Evolutionary conservation across 495 filamentous ascomycete genomes (phyloP), one percentile per base, ranked within the genome.

Genomic region (Sordaria brevicollis): DNA sequence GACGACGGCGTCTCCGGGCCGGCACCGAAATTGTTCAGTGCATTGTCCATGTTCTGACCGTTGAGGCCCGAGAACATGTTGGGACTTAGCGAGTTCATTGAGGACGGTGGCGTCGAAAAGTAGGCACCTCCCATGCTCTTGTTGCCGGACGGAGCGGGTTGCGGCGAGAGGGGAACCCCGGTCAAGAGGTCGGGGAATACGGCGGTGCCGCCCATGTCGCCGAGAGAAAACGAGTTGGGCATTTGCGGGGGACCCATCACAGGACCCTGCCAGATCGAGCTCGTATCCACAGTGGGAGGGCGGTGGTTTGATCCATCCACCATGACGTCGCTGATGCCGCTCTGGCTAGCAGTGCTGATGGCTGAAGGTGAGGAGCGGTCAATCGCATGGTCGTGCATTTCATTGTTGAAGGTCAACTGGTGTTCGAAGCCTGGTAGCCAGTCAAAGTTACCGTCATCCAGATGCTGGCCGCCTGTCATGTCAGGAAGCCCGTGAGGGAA

Each of bases 301-400:
- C 84, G 83, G 67, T 84, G 88, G 73, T 90, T 91, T 11, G 91
- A 89, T 5, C 91, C 92, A 77, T 97, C 93, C 43, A 96, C 82
- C 91, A 97, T 94, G 69, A 93, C 87, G 76, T 98, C 94, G 78
- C 93, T 97, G 74, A 96, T 91, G 15, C 91, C 92, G 79, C 91
- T 94, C 73, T 94, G 93, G 75, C 94, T 97, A 34, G 90, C 91
- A 19, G 91, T 95, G 79, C 94, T 97, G 75, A 97, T 93, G 29
- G 91, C 94, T 9, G 94, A 97, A 8, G 95, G 95, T 6, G 96
- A 98, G 11, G 95, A 97, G 43, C 91, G 93, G 72, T 96, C 95
- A 66, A 97, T 86, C 9, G 89, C 92, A 69, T 89, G 90, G 72
- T 96, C 93, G 71, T 89, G 88, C 31, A 79, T 79, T 66, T 77